phyloP scores from a whole-genome alignment of 116 monocot species.

The Zostera marina region DNA sequence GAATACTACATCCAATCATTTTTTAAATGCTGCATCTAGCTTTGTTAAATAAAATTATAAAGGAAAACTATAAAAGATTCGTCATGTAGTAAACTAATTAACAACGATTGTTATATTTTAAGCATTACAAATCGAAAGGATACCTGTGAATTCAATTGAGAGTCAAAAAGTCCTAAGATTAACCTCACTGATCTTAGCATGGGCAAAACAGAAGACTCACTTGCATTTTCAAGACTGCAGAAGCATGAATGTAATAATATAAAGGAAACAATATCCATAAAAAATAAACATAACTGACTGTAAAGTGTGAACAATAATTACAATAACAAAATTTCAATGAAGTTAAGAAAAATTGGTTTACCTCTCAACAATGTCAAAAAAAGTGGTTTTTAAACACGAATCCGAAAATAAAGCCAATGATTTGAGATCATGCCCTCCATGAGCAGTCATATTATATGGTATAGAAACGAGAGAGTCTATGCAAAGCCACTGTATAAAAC shows the following conservation, averaged over 20 bases:
- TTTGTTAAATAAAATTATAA: too few species aligned
- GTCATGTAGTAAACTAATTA: not conserved
- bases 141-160: constrained; percentile 36
- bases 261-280: not conserved
- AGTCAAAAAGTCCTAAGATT: constrained; percentile 38
- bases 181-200: constrained; percentile 72
- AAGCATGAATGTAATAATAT: not conserved
- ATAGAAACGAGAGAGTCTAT: constrained; percentile 62
- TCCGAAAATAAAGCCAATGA: constrained; percentile 33
- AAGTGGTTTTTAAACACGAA: constrained; percentile 26
- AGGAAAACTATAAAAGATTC: not conserved
- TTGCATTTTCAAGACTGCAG: constrained; percentile 85
- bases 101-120: not conserved
- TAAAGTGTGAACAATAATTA: not conserved
- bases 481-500: constrained; percentile 62
- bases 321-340: not conserved
- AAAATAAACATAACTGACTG: not conserved
- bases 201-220: constrained; percentile 65
- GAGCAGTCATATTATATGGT: constrained; percentile 16
- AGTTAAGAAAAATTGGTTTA: constrained; percentile 7
- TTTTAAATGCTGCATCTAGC: too few species aligned
- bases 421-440: constrained; percentile 9
- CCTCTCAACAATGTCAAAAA: constrained; percentile 74
- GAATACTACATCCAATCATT: too few species aligned
- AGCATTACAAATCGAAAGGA: constrained; percentile 1